Base-by-base conservation (phyloP, 495 filamentous ascomycete genomes). In the Penicillium tannophilum region DNA sequence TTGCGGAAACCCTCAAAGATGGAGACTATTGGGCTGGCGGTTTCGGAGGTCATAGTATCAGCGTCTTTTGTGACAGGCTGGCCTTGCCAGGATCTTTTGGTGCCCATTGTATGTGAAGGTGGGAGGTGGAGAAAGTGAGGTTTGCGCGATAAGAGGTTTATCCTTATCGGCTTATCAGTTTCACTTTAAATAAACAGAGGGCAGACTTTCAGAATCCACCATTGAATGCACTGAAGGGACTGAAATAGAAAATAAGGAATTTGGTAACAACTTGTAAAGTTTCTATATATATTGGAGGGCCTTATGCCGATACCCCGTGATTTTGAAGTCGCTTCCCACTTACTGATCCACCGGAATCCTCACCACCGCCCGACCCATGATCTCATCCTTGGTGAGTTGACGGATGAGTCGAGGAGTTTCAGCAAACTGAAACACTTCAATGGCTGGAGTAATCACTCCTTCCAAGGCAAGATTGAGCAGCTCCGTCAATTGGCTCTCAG, bases 1-100 rank as follows among this genome's bases (percentile, higher is more conserved):
- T 87, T 76, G 58, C 93, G 88, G 67, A 98, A 93, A 31, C 63
- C 72, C 68, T 90, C 88, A 64, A 98, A 98, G 82, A 97, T 91
- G 47, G 87, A 78, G 54, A 89, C 84, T 66, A 88, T 73, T 23
- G 70, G 49, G 48, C 63, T 51, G 30, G 70, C 57, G n/a, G 67
- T 58, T 6, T 68, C 61, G 64, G 48, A 70, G 36, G 56, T 64
- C 63, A 64, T 74, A 61, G 35, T 64, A 52, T 71, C 68, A 33
- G 49, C 46, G 42, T 68, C 60, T 7, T 49, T 8, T 17, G 53
- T 52, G 31, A 82, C 77, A 24, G 79, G 73, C 55, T 85, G 80
- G 35, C 86, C 86, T 61, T 84, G 80, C 70, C 83, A 76, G 66
- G 86, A 82, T 64, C 85, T 76, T 74, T 88, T 88, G 43, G 81